Conservation (phyloP, 2,329 filamentous ascomycete genomes). For the Colletotrichum sp. region DNA sequence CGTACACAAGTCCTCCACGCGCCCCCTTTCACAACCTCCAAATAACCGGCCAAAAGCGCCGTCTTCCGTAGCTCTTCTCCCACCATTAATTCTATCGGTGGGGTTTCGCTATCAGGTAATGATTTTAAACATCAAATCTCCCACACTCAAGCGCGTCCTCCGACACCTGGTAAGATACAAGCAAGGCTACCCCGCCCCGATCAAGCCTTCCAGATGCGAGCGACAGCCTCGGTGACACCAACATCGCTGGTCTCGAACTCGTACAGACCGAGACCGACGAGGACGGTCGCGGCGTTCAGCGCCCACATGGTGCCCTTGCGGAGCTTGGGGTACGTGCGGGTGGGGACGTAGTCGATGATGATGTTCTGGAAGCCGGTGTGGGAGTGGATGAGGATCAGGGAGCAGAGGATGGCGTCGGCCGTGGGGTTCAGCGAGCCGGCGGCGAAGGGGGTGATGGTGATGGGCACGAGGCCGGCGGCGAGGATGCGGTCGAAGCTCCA, state of each 20-base stretch:
- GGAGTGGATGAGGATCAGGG: conserved; percentile 85
- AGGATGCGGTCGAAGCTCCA: conserved; percentile 95
- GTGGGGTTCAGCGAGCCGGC: conserved; percentile 89
- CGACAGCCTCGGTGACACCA: conserved; percentile 87
- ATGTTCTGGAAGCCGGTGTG: conserved; percentile 94
- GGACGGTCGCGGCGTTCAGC: conserved; percentile 78
- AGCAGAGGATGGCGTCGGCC: conserved; percentile 85
- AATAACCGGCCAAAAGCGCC: background rate
- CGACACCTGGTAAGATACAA: background rate
- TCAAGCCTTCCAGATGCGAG: conserved; percentile 87
- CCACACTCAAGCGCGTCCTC: background rate
- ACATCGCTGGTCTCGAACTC: conserved; percentile 99
- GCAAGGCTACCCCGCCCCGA: background rate
- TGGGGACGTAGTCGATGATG: conserved; percentile 91
- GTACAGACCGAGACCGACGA: conserved; percentile 88
- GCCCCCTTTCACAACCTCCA: background rate
- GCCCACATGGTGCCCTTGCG: conserved; percentile 76
- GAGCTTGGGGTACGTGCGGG: conserved; percentile 68
- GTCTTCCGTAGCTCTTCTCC: background rate
- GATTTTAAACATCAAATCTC: background rate
- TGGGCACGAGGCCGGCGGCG: conserved; percentile 80
- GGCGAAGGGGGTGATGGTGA: conserved; percentile 91
- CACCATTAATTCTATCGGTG: background rate
- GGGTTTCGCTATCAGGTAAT: background rate
- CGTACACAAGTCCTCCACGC: background rate